Conservation (phyloP, 306 rosid species). For the Medicago ruthenica region DNA sequence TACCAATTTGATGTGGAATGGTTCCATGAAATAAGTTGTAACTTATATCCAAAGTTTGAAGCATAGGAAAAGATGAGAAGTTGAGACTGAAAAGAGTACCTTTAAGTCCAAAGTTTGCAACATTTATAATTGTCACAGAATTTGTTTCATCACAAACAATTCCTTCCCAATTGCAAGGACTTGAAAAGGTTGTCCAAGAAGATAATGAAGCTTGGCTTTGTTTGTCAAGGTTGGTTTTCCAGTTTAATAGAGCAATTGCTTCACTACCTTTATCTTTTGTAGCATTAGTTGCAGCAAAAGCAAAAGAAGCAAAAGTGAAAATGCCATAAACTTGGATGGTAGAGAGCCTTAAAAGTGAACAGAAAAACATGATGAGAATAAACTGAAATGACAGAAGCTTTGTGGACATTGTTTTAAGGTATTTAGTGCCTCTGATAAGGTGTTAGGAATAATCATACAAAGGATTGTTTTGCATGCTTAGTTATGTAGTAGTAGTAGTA, state of each 20-base stretch:
- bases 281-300: slow-evolving; percentile 8
- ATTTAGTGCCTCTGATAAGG: neutral
- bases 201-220: slow-evolving; percentile 43
- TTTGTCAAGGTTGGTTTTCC: slow-evolving; percentile 47
- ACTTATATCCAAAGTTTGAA: slow-evolving; percentile 21
- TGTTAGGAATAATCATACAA: neutral
- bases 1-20: slow-evolving; percentile 43
- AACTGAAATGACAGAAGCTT: slow-evolving; percentile 6
- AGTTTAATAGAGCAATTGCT: slow-evolving; percentile 40
- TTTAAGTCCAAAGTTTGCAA: slow-evolving; percentile 24
- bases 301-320: neutral
- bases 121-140: slow-evolving; percentile 23
- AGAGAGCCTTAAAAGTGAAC: slow-evolving; percentile 23
- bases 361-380: slow-evolving; percentile 18
- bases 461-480: slow-evolving; percentile 11
- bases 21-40: slow-evolving; percentile 31
- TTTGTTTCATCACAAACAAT: slow-evolving; percentile 37
- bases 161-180: slow-evolving; percentile 43
- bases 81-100: slow-evolving; percentile 47
- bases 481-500: slow-evolving; percentile 12
- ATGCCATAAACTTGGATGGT: neutral
- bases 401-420: slow-evolving; percentile 27
- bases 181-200: slow-evolving; percentile 36
- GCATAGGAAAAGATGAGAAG: slow-evolving; percentile 45
- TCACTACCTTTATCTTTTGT: slow-evolving; percentile 10